phyloP scores from a whole-genome alignment of 305 asterid genomes.

The Plantago lanceolata region DNA sequence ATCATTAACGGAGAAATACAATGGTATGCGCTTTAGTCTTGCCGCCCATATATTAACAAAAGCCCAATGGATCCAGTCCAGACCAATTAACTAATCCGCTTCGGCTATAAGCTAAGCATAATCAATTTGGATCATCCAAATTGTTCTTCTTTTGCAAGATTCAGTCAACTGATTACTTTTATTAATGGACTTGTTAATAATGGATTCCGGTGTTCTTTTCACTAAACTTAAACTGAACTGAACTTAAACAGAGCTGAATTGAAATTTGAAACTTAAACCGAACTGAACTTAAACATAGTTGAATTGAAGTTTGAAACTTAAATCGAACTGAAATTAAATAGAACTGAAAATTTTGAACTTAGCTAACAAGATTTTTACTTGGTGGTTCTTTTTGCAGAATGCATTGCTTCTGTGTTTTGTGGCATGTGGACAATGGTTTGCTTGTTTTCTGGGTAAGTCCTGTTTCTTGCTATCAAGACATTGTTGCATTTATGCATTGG shows the following conservation, averaged over 20 bases:
- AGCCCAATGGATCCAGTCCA: no score
- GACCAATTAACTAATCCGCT: not conserved
- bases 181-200: no score
- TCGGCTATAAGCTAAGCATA: not conserved
- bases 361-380: not conserved
- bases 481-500: not conserved
- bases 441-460: slow-evolving; percentile 56
- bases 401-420: slow-evolving; percentile 68
- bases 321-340: no score
- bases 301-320: no score
- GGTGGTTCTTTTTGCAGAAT: slow-evolving; percentile 42
- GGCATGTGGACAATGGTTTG: slow-evolving; percentile 67
- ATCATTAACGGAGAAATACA: no score
- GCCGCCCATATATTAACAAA: no score
- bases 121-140: not conserved
- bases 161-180: not conserved
- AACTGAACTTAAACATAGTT: no score
- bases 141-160: not conserved
- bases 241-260: no score
- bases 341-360: not conserved
- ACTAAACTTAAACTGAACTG: no score
- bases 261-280: no score
- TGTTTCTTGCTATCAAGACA: not conserved
- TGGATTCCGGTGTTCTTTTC: no score
- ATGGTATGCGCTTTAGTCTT: no score